Percentiles rank a stretch among this genome's conserved stretches.
Evolutionary conservation across 1,139 yeast species (phyloP).

Genomic region (Yamadazyma buinensis): DNA sequence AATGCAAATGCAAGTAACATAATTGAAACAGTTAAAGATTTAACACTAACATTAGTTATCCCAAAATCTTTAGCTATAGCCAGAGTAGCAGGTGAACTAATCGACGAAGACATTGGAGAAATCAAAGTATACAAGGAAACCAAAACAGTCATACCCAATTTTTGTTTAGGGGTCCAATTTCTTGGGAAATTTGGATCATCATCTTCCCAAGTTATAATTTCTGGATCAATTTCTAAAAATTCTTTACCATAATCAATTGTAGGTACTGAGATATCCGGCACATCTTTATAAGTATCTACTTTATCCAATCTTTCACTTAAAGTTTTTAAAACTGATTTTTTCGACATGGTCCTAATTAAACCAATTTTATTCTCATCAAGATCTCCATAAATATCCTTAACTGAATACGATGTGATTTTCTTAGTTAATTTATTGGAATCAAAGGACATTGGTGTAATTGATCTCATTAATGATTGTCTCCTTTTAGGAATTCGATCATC

Average conservation of each 20-base stretch:
- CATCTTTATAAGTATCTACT: slow-evolving; percentile 18
- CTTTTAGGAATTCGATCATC: slow-evolving; percentile 2
- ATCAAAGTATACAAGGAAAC: slow-evolving; percentile 52
- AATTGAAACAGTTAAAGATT: slow-evolving; percentile 51
- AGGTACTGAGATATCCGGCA: slow-evolving; percentile 38
- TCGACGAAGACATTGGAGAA: slow-evolving; percentile 58
- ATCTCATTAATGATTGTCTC: slow-evolving; percentile 11
- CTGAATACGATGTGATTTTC: slow-evolving; percentile 20
- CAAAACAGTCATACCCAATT: slow-evolving; percentile 42
- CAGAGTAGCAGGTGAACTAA: slow-evolving; percentile 55
- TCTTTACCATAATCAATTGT: slow-evolving; percentile 47
- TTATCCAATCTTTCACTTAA: slow-evolving; percentile 19
- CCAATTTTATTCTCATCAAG: slow-evolving; percentile 24
- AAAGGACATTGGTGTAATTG: slow-evolving; percentile 12
- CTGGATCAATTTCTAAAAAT: slow-evolving; percentile 52
- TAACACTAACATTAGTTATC: slow-evolving; percentile 33
- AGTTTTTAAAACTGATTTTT: slow-evolving; percentile 30
- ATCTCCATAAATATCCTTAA: slow-evolving; percentile 35
- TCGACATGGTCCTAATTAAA: slow-evolving; percentile 31
- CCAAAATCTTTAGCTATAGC: slow-evolving; percentile 41
- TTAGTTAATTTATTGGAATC: slow-evolving; percentile 13
- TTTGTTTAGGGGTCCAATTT: slow-evolving; percentile 47
- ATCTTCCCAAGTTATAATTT: slow-evolving; percentile 61
- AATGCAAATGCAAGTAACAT: slow-evolving; percentile 64
- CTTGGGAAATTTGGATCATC: slow-evolving; percentile 60